Percentiles rank a stretch among this genome's conserved stretches.
phyloP scores from a whole-genome alignment of 2,329 filamentous ascomycete species.

The Plenodomus biglobosus region DNA sequence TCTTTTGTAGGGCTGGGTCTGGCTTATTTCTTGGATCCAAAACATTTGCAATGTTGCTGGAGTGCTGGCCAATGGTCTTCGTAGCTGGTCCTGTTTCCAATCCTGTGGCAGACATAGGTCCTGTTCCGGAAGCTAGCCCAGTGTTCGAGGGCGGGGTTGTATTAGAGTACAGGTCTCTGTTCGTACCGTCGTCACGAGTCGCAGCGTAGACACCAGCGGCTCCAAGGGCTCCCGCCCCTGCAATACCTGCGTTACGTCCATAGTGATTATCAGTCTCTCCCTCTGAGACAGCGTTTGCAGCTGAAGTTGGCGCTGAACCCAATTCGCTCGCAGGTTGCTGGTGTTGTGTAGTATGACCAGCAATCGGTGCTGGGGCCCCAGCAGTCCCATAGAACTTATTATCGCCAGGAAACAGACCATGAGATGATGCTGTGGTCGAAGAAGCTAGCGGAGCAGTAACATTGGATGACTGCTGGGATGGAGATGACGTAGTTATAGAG shows the following conservation, averaged over 20 bases:
- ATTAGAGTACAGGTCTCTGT: conserved; percentile 23
- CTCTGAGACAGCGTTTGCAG: neutral
- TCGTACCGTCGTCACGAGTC: conserved; percentile 18
- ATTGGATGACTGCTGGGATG: conserved; percentile 3
- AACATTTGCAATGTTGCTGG: conserved; percentile 37
- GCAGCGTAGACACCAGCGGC: conserved; percentile 20
- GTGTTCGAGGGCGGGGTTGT: conserved; percentile 27
- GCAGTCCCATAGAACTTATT: conserved; percentile 11
- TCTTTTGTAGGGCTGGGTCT: conserved; percentile 33
- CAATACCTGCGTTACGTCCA: conserved; percentile 24
- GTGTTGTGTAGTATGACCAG: conserved; percentile 1
- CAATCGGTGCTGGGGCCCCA: conserved; percentile 12
- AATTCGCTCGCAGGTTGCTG: conserved; percentile 1
- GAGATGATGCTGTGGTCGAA: conserved; percentile 1
- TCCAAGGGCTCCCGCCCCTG: conserved; percentile 18
- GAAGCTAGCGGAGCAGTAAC: conserved; percentile 5
- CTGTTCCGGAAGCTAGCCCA: neutral
- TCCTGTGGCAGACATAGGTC: conserved; percentile 19
- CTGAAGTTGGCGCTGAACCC: neutral
- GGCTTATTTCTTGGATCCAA: conserved; percentile 36
- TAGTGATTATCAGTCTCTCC: conserved; percentile 27
- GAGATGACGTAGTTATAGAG: neutral
- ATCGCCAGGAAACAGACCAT: neutral
- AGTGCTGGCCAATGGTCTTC: conserved; percentile 34
- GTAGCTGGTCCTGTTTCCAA: conserved; percentile 21